A percentile compares a stretch with the other conserved stretches of the same genome.
Conservation (phyloP, 202 grass and related monocot species). For the Carex arenaria region DNA sequence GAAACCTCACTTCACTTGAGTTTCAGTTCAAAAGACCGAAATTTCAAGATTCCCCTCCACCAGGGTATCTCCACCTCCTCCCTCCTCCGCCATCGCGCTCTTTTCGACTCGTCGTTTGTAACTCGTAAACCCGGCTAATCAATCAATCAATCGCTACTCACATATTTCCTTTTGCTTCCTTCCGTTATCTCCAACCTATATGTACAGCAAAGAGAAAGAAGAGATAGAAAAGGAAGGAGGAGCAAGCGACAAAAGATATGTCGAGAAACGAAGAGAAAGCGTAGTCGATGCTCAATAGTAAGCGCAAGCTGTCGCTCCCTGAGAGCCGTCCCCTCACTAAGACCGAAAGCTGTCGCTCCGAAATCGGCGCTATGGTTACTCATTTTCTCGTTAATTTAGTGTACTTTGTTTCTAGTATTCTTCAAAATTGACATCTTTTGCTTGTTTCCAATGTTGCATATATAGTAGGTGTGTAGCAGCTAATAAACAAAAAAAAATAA, state of each 20-base stretch:
- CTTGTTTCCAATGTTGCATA: not conserved
- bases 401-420: not conserved
- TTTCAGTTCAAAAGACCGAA: constrained; percentile 31
- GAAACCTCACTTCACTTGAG: not conserved
- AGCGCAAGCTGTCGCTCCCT: constrained; percentile 44
- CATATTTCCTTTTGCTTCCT: too few species aligned
- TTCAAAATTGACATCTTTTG: not conserved
- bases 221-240: too few species aligned
- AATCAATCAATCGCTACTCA: too few species aligned
- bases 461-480: not conserved
- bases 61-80: too few species aligned
- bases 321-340: constrained; percentile 81
- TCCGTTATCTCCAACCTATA: too few species aligned
- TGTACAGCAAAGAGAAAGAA: not conserved
- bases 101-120: too few species aligned
- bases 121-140: too few species aligned
- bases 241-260: constrained; percentile 27
- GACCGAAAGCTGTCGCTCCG: constrained; percentile 69
- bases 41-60: too few species aligned
- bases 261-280: constrained; percentile 97
- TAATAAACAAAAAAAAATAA: not conserved
- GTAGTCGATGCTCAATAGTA: constrained; percentile 96
- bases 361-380: constrained; percentile 67
- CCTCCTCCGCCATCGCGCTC: too few species aligned
- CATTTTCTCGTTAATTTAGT: not conserved